Evolutionary conservation across 345 rosid genomes (phyloP).

Genomic region (Sonneratia caseolaris): DNA sequence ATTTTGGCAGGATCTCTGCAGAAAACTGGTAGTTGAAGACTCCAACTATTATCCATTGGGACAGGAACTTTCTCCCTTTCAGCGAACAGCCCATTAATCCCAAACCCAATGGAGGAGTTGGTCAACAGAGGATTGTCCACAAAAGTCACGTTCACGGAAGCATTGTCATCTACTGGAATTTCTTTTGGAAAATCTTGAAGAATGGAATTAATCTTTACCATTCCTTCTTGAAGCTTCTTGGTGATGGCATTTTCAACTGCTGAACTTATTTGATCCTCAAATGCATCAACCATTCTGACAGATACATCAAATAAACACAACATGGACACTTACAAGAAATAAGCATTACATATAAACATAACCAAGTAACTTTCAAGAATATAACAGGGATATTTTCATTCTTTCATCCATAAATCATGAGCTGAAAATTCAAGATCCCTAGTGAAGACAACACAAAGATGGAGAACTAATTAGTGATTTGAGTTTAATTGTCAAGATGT

Average conservation of each 20-base stretch:
- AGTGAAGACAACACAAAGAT: neutral
- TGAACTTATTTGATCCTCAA: conserved; percentile 60
- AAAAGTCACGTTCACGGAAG: conserved; percentile 80
- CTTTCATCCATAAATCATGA: neutral
- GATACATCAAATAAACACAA: neutral
- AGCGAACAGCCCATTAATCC: conserved; percentile 73
- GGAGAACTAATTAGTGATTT: neutral
- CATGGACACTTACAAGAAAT: neutral
- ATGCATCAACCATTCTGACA: conserved; percentile 80
- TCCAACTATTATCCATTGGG: conserved; percentile 14
- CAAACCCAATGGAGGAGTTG: conserved; percentile 68
- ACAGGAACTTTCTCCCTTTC: conserved; percentile 20
- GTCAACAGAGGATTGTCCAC: conserved; percentile 54
- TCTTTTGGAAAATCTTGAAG: conserved; percentile 78
- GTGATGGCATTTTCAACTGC: conserved; percentile 79
- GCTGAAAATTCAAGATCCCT: conserved; percentile 7
- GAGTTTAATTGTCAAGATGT: conserved; percentile 9
- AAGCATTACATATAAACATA: neutral
- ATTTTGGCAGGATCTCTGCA: conserved; percentile 62
- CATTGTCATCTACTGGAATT: conserved; percentile 77
- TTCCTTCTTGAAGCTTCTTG: conserved; percentile 63
- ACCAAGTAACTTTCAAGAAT: neutral
- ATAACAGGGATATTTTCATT: neutral
- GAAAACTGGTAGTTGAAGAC: conserved; percentile 31
- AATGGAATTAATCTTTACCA: conserved; percentile 62